Percentiles rank a stretch among this genome's conserved stretches.
phyloP scores from a whole-genome alignment of 2,329 filamentous ascomycete genomes.

The Endoconidiophora polonica region DNA sequence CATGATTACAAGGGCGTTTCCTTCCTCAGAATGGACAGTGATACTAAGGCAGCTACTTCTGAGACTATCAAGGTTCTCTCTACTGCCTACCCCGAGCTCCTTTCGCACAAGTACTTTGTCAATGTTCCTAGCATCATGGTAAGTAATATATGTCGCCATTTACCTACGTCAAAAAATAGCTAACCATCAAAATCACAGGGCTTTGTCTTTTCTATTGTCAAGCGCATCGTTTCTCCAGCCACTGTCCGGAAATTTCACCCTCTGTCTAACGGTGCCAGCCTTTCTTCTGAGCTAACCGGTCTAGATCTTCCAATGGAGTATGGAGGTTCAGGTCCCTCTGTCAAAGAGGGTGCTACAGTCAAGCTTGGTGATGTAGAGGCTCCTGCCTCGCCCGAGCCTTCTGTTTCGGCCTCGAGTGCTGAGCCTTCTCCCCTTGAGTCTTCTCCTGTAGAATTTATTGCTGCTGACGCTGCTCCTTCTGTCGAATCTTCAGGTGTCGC shows the following conservation, averaged over 20 bases:
- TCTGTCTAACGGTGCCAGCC: slow-evolving; percentile 52
- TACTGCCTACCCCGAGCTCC: slow-evolving; percentile 73
- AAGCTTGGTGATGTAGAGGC: slow-evolving; percentile 15
- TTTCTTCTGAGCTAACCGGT: slow-evolving; percentile 42
- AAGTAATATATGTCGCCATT: background rate
- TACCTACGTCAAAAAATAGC: background rate
- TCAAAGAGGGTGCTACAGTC: slow-evolving; percentile 23
- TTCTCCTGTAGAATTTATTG: slow-evolving; percentile 5
- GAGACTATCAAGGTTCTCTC: slow-evolving; percentile 71
- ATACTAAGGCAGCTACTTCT: slow-evolving; percentile 58
- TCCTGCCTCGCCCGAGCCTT: slow-evolving; percentile 6
- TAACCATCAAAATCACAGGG: slow-evolving; percentile 23
- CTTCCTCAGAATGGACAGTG: slow-evolving; percentile 67
- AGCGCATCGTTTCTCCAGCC: slow-evolving; percentile 55
- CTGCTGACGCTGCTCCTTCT: slow-evolving; percentile 9
- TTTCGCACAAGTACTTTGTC: slow-evolving; percentile 80
- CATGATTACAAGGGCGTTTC: slow-evolving; percentile 84
- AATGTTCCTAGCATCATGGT: slow-evolving; percentile 78
- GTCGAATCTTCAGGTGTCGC: background rate
- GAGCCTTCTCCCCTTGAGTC: slow-evolving; percentile 9
- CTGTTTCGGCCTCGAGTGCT: background rate
- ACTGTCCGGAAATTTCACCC: slow-evolving; percentile 69
- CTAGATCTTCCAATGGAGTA: slow-evolving; percentile 60
- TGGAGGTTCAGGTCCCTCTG: slow-evolving; percentile 49
- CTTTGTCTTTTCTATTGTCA: slow-evolving; percentile 63